Evolutionary conservation across 2,329 filamentous ascomycete species (phyloP).

Genomic region (Pleochaeta shiraiana): DNA sequence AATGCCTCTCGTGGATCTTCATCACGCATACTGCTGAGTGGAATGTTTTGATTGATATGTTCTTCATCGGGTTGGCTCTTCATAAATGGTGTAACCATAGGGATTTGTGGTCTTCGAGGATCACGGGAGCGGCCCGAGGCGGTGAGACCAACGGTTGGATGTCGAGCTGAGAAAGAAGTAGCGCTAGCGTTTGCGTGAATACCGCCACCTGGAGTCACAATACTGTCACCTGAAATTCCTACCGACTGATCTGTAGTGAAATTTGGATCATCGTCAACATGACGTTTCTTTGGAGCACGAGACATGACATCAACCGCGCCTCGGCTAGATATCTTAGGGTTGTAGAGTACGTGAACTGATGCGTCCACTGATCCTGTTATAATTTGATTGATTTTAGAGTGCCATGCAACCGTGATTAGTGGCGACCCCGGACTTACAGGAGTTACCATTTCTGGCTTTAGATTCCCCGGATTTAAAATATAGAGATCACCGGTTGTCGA

Average conservation of each 20-base stretch:
- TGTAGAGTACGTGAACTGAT: slow-evolving; percentile 79
- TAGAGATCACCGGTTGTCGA: slow-evolving; percentile 71
- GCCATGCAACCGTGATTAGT: slow-evolving; percentile 74
- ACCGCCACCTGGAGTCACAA: slow-evolving; percentile 46
- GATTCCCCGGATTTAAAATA: slow-evolving; percentile 81
- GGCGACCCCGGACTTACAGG: slow-evolving; percentile 71
- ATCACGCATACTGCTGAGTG: slow-evolving; percentile 79
- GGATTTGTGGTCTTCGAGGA: slow-evolving; percentile 67
- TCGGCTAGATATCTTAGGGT: slow-evolving; percentile 55
- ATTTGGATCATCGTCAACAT: slow-evolving; percentile 81
- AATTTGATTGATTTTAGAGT: slow-evolving; percentile 89
- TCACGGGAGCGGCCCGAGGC: slow-evolving; percentile 58
- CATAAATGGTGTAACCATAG: slow-evolving; percentile 68
- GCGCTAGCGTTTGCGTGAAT: slow-evolving; percentile 28
- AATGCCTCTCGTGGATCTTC: slow-evolving; percentile 90
- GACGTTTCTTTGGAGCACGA: slow-evolving; percentile 79
- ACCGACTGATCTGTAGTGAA: slow-evolving; percentile 66
- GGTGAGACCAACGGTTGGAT: slow-evolving; percentile 52
- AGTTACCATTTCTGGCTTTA: slow-evolving; percentile 66
- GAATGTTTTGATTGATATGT: slow-evolving; percentile 73
- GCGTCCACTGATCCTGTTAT: slow-evolving; percentile 81
- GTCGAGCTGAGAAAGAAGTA: slow-evolving; percentile 31
- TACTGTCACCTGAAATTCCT: slow-evolving; percentile 65
- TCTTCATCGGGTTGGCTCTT: slow-evolving; percentile 78
- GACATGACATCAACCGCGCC: slow-evolving; percentile 83